Evolutionary conservation across 1,284 basidiomycete species (phyloP).

Genomic region (Cutaneotrichosporon sp.): DNA sequence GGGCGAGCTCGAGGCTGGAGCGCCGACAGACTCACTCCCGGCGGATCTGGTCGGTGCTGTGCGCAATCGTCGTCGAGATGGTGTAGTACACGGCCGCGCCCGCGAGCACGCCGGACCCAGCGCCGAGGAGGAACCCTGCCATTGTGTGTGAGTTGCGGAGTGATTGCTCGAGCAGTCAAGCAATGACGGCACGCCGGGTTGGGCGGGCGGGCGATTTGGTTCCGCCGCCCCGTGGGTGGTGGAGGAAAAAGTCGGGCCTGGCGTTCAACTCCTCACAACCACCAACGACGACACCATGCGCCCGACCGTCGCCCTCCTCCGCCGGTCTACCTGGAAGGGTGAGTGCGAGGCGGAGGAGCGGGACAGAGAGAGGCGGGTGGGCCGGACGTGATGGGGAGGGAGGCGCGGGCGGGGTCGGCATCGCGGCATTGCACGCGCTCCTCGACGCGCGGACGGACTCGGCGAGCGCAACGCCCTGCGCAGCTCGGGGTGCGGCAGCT

Average conservation of each 20-base stretch:
- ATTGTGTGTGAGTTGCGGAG: slow-evolving; percentile 24
- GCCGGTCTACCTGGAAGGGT: slow-evolving; percentile 57
- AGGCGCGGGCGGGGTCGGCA: background rate
- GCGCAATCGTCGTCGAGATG: slow-evolving; percentile 35
- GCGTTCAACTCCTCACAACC: background rate
- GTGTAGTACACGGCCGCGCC: slow-evolving; percentile 52
- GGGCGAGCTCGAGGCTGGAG: background rate
- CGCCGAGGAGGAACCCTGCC: slow-evolving; percentile 48
- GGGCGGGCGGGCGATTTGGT: slow-evolving; percentile 16
- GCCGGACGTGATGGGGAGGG: background rate
- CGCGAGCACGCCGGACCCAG: slow-evolving; percentile 45
- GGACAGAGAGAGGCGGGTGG: background rate
- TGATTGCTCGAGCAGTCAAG: background rate
- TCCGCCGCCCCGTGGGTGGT: slow-evolving; percentile 13
- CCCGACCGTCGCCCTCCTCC: slow-evolving; percentile 28
- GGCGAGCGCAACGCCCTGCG: too few species aligned
- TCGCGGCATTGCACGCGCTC: too few species aligned
- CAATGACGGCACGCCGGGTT: slow-evolving; percentile 3
- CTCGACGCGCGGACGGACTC: background rate
- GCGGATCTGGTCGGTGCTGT: slow-evolving; percentile 31
- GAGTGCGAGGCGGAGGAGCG: slow-evolving; percentile 11
- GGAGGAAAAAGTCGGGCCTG: slow-evolving; percentile 22
- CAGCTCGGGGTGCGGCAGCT: too few species aligned
- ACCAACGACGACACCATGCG: slow-evolving; percentile 18
- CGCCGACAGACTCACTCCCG: slow-evolving; percentile 39